Conservation (phyloP, 148 eudicot genomes). For the Rhododendron vialii region DNA sequence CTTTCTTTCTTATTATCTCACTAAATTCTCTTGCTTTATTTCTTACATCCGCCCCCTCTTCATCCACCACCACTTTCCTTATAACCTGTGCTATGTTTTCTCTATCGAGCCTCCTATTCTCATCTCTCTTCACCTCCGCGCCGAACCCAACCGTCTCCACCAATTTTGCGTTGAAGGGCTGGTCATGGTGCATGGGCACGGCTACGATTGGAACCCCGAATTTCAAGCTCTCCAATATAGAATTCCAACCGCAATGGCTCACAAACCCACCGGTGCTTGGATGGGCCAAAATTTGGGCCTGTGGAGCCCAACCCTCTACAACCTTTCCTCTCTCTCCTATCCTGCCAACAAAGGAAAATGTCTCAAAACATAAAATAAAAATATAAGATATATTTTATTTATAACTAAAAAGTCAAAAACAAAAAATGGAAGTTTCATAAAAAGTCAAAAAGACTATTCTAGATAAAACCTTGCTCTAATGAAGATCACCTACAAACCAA, state of each 20-base stretch:
- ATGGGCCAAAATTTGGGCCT: conserved; percentile 20
- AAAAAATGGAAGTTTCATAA: too few relatives aligned
- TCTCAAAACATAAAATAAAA: neutral
- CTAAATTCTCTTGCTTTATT: conserved; percentile 12
- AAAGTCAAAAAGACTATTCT: too few relatives aligned
- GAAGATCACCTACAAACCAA: too few relatives aligned
- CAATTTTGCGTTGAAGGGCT: conserved; percentile 22
- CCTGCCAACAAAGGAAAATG: conserved; percentile 7
- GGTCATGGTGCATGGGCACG: conserved; percentile 25
- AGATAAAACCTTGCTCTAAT: too few relatives aligned
- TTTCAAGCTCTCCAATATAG: conserved; percentile 18
- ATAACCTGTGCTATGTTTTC: conserved; percentile 17
- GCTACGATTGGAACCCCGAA: conserved; percentile 28
- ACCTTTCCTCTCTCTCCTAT: conserved; percentile 19
- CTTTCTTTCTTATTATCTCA: neutral
- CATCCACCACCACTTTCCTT: conserved; percentile 12
- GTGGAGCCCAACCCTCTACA: conserved; percentile 31
- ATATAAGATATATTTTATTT: too few relatives aligned
- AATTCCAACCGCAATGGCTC: conserved; percentile 39
- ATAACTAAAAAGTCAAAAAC: too few relatives aligned
- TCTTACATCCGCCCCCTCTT: conserved; percentile 13
- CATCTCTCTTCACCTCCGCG: conserved; percentile 15
- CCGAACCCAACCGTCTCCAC: conserved; percentile 22
- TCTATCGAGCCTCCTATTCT: conserved; percentile 6
- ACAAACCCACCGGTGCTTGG: conserved; percentile 25